Conservation (phyloP, 345 rosid genomes). For the Eucalyptus erythrocorys region DNA sequence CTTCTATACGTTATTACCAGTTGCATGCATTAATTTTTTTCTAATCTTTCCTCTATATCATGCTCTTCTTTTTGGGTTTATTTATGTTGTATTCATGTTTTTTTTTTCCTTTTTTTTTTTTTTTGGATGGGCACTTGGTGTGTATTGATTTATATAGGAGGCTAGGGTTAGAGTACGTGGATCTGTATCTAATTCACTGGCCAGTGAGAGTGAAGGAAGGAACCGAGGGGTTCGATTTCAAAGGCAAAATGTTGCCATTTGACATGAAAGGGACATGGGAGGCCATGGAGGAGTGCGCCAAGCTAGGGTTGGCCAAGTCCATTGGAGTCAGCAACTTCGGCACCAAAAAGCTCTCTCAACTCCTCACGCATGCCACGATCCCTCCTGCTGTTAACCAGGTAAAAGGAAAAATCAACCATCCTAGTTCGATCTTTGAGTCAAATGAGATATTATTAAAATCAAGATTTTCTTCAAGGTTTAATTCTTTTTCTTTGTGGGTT, state of each 20-base stretch:
- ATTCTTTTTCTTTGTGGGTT: neutral
- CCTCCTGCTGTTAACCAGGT: slow-evolving; percentile 21
- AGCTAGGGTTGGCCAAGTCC: slow-evolving; percentile 9
- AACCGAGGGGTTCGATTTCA: neutral
- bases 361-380: neutral
- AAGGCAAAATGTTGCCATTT: slow-evolving; percentile 1
- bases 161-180: slow-evolving; percentile 23
- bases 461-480: neutral
- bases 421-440: neutral
- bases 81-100: neutral
- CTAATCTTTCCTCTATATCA: neutral
- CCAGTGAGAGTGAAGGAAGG: slow-evolving; percentile 15
- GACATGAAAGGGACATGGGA: slow-evolving; percentile 8
- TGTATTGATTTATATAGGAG: slow-evolving; percentile 3
- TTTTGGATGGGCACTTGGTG: neutral
- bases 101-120: neutral
- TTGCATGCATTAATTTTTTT: neutral
- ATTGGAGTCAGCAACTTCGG: slow-evolving; percentile 22
- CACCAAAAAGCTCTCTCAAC: slow-evolving; percentile 3
- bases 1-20: neutral
- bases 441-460: neutral
- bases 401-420: neutral
- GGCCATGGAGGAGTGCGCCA: slow-evolving; percentile 22
- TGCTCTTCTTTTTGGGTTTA: neutral
- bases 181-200: slow-evolving; percentile 27